Evolutionary conservation across 768 basidiomycete genomes (phyloP).

Genomic region (Rubroboletus satanas): DNA sequence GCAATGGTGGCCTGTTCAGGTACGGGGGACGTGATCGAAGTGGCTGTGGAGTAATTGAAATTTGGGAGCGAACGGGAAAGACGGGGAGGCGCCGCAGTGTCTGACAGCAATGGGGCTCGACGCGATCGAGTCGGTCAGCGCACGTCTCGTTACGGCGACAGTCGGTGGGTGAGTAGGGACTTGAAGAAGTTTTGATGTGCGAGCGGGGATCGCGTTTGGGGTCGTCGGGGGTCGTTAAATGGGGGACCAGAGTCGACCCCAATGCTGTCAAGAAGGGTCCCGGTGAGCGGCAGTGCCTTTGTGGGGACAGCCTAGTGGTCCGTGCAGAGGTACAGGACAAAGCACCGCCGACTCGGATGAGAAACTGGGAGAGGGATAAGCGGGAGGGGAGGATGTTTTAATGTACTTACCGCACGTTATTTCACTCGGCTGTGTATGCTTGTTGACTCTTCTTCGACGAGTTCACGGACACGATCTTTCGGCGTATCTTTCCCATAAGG

Average conservation of each 20-base stretch:
- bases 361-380: slow-evolving; percentile 1
- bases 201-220: slow-evolving; percentile 9
- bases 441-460: slow-evolving; percentile 26
- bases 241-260: neutral
- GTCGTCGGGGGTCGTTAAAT: slow-evolving; percentile 32
- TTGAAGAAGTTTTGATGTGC: neutral
- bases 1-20: slow-evolving; percentile 28
- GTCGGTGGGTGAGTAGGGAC: neutral
- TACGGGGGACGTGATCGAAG: slow-evolving; percentile 31
- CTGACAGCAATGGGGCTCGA: neutral
- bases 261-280: slow-evolving; percentile 2
- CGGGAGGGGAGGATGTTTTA: slow-evolving; percentile 17
- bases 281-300: neutral
- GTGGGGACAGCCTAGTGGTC: slow-evolving; percentile 8
- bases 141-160: neutral
- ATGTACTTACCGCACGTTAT: slow-evolving; percentile 14
- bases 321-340: neutral
- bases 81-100: slow-evolving; percentile 17
- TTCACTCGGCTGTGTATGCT: slow-evolving; percentile 27
- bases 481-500: slow-evolving; percentile 31
- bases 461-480: slow-evolving; percentile 21
- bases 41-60: slow-evolving; percentile 35
- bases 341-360: slow-evolving; percentile 19
- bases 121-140: slow-evolving; percentile 3
- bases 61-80: slow-evolving; percentile 16